These are phyloP conservation scores for Clitopilus hobsonii DNA, from an alignment of 768 basidiomycete species.

Conservation along the genomic window DNA sequence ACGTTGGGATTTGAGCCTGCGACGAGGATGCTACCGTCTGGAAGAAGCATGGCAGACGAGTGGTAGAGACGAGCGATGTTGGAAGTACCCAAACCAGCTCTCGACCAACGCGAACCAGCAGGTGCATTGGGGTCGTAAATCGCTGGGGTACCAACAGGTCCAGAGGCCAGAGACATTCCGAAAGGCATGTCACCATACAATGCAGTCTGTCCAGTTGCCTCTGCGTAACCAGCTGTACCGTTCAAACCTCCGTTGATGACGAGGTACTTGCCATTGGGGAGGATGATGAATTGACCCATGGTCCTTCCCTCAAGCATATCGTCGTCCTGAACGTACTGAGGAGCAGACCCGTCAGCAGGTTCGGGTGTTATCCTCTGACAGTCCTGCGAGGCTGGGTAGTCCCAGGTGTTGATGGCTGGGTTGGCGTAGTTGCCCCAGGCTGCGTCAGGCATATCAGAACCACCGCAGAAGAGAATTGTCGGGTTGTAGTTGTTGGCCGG, in stretches of 20 bases:
- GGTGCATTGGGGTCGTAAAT: conserved; percentile 67
- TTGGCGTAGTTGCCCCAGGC: conserved; percentile 75
- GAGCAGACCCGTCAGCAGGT: conserved; percentile 59
- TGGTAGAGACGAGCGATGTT: conserved; percentile 76
- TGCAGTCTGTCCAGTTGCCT: conserved; percentile 37
- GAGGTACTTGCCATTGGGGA: conserved; percentile 73
- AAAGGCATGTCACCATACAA: conserved; percentile 52
- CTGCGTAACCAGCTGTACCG: conserved; percentile 78
- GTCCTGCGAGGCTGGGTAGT: conserved; percentile 64
- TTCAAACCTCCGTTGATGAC: conserved; percentile 83
- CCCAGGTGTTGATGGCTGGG: conserved; percentile 74
- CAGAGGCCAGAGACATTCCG: conserved; percentile 61
- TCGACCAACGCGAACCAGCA: conserved; percentile 60
- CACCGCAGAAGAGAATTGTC: conserved; percentile 89
- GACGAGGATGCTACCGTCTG: conserved; percentile 80
- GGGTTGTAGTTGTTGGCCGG: conserved; percentile 85
- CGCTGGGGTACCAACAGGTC: conserved; percentile 61
- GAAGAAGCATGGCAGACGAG: conserved; percentile 69
- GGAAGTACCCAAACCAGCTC: conserved; percentile 46
- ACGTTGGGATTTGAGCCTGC: conserved; percentile 93
- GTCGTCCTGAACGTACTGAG: conserved; percentile 68
- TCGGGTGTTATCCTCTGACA: conserved; percentile 88
- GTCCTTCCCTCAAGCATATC: conserved; percentile 70
- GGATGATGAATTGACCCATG: conserved; percentile 89
- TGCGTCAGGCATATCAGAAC: conserved; percentile 69